These are phyloP conservation scores for Berkeleyomyces basicola DNA, from an alignment of 2,329 filamentous ascomycete genomes.

Conservation along the genomic window DNA sequence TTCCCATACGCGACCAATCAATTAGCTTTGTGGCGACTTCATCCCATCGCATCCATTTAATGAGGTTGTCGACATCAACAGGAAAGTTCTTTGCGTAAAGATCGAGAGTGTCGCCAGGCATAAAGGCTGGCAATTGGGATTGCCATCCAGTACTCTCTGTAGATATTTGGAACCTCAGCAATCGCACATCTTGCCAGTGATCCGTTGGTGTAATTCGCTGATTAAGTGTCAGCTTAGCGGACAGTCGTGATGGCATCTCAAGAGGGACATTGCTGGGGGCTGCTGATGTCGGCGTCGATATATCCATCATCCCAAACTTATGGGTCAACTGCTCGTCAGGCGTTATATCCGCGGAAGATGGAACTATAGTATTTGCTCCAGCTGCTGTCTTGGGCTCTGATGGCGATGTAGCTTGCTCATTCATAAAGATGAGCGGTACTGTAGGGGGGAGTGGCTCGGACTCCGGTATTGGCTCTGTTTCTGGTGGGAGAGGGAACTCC, in stretches of 20 bases:
- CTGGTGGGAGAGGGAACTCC: constrained; percentile 51
- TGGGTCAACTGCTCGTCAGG: background rate
- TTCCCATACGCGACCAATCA: constrained; percentile 17
- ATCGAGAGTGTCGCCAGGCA: constrained; percentile 66
- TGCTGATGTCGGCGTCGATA: background rate
- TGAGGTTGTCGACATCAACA: constrained; percentile 60
- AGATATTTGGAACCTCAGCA: constrained; percentile 44
- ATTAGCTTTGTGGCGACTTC: constrained; percentile 53
- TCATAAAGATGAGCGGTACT: constrained; percentile 21
- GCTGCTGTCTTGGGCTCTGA: background rate
- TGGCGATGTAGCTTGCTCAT: background rate
- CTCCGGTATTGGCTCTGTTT: constrained; percentile 52
- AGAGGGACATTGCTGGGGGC: constrained; percentile 8
- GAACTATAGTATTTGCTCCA: background rate
- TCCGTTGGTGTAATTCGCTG: constrained; percentile 51
- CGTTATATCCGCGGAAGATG: constrained; percentile 20
- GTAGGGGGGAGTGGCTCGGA: constrained; percentile 61
- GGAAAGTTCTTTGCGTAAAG: constrained; percentile 81
- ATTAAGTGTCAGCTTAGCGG: constrained; percentile 45
- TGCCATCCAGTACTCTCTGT: constrained; percentile 2
- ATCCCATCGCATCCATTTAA: constrained; percentile 65
- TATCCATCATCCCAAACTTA: constrained; percentile 10
- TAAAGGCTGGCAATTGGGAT: constrained; percentile 20
- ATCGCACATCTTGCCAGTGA: constrained; percentile 91
- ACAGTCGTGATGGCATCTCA: constrained; percentile 11